A percentile compares a stretch with the other conserved stretches of the same genome.
Evolutionary conservation across 345 rosid genomes (phyloP).

Genomic region (Acer negundo): DNA sequence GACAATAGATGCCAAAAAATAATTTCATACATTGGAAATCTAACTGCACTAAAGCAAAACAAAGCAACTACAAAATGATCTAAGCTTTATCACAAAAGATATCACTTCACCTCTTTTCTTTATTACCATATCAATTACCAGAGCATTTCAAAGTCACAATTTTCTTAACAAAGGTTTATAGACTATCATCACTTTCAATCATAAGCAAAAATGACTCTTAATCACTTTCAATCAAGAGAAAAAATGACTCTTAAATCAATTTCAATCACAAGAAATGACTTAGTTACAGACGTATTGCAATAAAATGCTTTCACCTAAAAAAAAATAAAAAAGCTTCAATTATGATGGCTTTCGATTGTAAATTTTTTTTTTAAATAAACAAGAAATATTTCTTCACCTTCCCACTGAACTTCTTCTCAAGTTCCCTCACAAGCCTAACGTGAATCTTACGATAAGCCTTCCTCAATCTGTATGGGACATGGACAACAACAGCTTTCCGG

Average conservation of each 20-base stretch:
- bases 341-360: not conserved
- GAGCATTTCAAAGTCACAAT: not conserved
- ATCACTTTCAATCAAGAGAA: not conserved
- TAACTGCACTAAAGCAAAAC: not conserved
- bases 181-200: not conserved
- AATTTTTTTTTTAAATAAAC: not conserved
- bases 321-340: not conserved
- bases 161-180: too few relatives aligned
- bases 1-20: not conserved
- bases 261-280: not conserved
- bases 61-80: not conserved
- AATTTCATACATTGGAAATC: not conserved
- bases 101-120: not conserved
- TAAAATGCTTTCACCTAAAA: not conserved
- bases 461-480: constrained; percentile 80
- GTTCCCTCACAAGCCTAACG: constrained; percentile 83
- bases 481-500: constrained; percentile 74
- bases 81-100: not conserved
- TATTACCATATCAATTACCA: not conserved
- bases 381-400: constrained; percentile 44
- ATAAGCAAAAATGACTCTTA: not conserved
- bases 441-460: constrained; percentile 78
- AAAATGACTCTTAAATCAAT: not conserved
- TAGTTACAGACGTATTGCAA: not conserved
- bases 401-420: constrained; percentile 88